Conservation (phyloP, 2,329 filamentous ascomycete species). For the Colletotrichum cereale region DNA sequence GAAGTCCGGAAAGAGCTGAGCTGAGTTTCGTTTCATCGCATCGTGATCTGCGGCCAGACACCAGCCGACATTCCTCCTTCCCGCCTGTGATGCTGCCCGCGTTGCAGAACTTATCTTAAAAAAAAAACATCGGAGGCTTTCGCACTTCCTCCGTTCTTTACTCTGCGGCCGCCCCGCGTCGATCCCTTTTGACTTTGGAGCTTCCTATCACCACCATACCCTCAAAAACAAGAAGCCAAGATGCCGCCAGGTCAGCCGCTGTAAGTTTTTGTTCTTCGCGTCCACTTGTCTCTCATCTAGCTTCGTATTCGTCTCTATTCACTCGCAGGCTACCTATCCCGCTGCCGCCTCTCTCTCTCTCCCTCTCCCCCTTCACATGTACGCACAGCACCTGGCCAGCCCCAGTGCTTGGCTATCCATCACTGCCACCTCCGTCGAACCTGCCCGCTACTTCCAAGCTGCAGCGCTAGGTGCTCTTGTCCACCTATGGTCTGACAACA, state of each 20-base stretch:
- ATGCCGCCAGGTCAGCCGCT: constrained; percentile 38
- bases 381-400: not conserved
- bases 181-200: constrained; percentile 12
- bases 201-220: constrained; percentile 1
- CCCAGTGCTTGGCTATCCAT: not conserved
- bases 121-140: not conserved
- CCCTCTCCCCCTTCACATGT: not conserved
- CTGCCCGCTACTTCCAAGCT: constrained; percentile 24
- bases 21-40: constrained; percentile 40
- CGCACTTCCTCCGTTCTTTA: not conserved
- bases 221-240: not conserved
- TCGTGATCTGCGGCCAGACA: constrained; percentile 31
- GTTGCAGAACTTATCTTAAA: constrained; percentile 29
- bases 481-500: not conserved
- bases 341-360: not conserved
- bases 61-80: not conserved
- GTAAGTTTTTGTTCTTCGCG: constrained; percentile 28
- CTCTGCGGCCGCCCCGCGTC: constrained; percentile 28
- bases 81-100: not conserved
- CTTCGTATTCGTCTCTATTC: constrained; percentile 4
- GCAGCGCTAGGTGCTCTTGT: constrained; percentile 36
- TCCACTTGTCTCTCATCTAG: not conserved
- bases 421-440: constrained; percentile 3
- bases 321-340: not conserved
- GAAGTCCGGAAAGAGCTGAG: constrained; percentile 25